phyloP scores from a whole-genome alignment of 371 early-diverging fungal genomes.

The Blakeslea trispora region DNA sequence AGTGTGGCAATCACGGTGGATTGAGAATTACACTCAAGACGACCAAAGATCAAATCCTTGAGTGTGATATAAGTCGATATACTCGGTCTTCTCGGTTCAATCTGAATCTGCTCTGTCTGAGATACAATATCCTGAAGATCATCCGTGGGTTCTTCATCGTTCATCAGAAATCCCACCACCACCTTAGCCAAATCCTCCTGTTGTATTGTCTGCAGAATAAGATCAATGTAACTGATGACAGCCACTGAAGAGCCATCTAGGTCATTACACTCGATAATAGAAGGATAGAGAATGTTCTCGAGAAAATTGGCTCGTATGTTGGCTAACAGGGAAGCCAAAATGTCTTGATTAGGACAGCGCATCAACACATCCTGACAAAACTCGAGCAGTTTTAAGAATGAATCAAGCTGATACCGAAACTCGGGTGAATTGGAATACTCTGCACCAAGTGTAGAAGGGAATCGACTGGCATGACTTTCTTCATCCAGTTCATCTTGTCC shows the following conservation, averaged over 20 bases:
- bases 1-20: constrained; percentile 83
- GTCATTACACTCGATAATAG: constrained; percentile 86
- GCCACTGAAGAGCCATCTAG: constrained; percentile 91
- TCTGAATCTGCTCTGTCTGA: not conserved
- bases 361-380: constrained; percentile 86
- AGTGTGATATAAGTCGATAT: constrained; percentile 60
- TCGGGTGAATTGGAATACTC: constrained; percentile 58
- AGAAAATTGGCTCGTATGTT: constrained; percentile 78
- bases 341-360: constrained; percentile 75
- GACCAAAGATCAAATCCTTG: constrained; percentile 76
- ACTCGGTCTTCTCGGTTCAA: not conserved
- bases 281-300: constrained; percentile 84
- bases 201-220: constrained; percentile 74
- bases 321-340: constrained; percentile 64
- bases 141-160: constrained; percentile 48
- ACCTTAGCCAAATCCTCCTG: constrained; percentile 76
- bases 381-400: constrained; percentile 75
- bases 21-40: constrained; percentile 71
- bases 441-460: constrained; percentile 32
- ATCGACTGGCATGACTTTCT: constrained; percentile 5
- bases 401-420: constrained; percentile 77
- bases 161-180: constrained; percentile 77
- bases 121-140: not conserved
- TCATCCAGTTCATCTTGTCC: constrained; percentile 39
- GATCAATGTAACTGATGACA: constrained; percentile 84